Conservation (phyloP, 441 rosid species). For the Populus hybrid region DNA sequence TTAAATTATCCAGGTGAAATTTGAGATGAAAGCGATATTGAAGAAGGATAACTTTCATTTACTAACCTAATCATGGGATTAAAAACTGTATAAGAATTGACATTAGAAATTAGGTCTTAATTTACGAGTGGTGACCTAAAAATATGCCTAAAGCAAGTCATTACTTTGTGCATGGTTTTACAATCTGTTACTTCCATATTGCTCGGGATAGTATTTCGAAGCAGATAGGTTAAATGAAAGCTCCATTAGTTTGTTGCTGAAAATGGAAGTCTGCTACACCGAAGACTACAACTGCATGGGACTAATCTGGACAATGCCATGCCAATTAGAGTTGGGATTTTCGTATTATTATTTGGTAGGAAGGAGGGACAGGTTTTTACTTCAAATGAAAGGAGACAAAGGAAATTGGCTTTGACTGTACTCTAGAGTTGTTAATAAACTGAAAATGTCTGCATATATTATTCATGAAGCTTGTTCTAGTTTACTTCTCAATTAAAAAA, state of each 20-base stretch:
- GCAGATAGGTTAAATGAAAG: not conserved
- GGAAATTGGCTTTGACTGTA: not conserved
- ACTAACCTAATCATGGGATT: too few relatives aligned
- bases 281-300: not conserved
- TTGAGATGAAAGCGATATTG: too few relatives aligned
- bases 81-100: too few relatives aligned
- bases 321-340: not conserved
- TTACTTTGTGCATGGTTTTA: too few relatives aligned
- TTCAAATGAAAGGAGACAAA: not conserved
- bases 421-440: not conserved
- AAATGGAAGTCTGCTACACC: not conserved
- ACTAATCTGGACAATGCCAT: not conserved
- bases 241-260: not conserved
- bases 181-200: too few relatives aligned
- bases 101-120: too few relatives aligned
- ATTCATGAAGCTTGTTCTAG: not conserved
- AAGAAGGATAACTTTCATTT: too few relatives aligned
- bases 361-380: not conserved
- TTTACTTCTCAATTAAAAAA: not conserved
- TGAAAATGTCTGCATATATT: not conserved
- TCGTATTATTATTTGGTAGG: not conserved
- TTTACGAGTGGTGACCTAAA: too few relatives aligned
- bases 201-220: not conserved
- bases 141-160: too few relatives aligned
- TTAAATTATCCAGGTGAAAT: too few relatives aligned